These are phyloP conservation scores for Mycena venus DNA, from an alignment of 768 basidiomycete species.

Conservation along the genomic window DNA sequence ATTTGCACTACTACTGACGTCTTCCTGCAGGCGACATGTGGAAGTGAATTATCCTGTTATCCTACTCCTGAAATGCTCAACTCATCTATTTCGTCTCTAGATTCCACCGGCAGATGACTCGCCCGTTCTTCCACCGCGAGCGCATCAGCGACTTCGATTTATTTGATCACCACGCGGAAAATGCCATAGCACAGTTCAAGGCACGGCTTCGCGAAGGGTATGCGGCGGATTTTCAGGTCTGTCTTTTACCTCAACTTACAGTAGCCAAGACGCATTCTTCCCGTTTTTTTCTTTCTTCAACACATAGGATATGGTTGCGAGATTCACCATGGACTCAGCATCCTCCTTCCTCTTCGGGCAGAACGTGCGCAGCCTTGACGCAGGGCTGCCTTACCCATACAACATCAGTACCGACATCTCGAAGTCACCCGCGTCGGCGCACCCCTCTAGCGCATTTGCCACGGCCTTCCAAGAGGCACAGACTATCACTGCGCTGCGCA, in stretches of 20 bases:
- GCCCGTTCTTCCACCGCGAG: constrained; percentile 78
- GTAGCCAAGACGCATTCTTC: background rate
- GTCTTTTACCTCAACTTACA: background rate
- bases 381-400: constrained; percentile 62
- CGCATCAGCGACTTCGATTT: constrained; percentile 73
- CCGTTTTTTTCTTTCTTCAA: background rate
- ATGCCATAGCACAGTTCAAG: constrained; percentile 60
- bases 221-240: constrained; percentile 72
- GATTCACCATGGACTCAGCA: constrained; percentile 73
- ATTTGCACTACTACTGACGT: background rate
- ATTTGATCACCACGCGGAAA: constrained; percentile 68
- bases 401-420: constrained; percentile 29
- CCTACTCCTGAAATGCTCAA: background rate
- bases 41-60: constrained; percentile 64
- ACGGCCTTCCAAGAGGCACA: constrained; percentile 67
- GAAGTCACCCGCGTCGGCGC: background rate
- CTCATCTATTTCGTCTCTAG: constrained; percentile 41
- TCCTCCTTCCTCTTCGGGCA: constrained; percentile 70
- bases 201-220: constrained; percentile 59
- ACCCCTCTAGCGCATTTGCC: constrained; percentile 50
- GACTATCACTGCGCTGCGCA: constrained; percentile 51
- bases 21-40: constrained; percentile 59
- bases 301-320: constrained; percentile 59
- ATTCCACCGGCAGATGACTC: constrained; percentile 75
- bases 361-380: constrained; percentile 60